Percentiles rank a stretch among this genome's conserved stretches.
Conservation (phyloP, 2,329 filamentous ascomycete genomes). For the Neurospora sp. region DNA sequence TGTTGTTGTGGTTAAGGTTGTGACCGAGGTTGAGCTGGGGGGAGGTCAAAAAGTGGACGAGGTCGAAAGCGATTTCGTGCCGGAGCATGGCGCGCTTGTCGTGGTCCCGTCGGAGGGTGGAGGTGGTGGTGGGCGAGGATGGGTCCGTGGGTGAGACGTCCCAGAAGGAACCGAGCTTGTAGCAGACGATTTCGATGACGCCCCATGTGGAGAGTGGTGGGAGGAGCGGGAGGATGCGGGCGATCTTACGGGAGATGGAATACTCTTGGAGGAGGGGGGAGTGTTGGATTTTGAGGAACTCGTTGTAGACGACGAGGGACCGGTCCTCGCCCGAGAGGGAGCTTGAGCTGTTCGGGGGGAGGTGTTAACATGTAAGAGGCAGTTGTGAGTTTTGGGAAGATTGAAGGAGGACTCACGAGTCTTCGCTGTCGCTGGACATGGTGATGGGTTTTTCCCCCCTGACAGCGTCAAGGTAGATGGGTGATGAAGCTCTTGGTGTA, state of each 20-base stretch:
- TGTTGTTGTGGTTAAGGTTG: neutral
- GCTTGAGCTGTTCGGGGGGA: neutral
- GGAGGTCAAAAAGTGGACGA: neutral
- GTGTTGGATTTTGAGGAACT: constrained; percentile 8
- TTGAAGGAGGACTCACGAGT: neutral
- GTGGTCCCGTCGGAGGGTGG: constrained; percentile 2
- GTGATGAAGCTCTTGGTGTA: neutral
- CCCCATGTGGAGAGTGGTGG: constrained; percentile 7
- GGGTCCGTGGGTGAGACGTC: constrained; percentile 3
- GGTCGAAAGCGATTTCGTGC: constrained; percentile 7
- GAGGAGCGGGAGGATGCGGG: constrained; percentile 6
- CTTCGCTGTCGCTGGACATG: neutral
- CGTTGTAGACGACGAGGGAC: constrained; percentile 4
- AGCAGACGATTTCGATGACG: constrained; percentile 9
- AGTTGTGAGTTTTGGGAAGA: neutral
- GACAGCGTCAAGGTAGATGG: neutral
- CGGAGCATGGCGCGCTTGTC: constrained; percentile 9
- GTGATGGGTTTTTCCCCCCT: neutral
- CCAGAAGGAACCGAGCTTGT: constrained; percentile 6
- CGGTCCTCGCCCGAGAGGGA: neutral
- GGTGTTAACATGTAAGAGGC: neutral
- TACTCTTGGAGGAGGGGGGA: constrained; percentile 6
- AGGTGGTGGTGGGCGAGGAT: neutral
- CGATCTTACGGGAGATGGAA: constrained; percentile 4
- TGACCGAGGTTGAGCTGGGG: neutral